phyloP scores from a whole-genome alignment of 441 rosid species.

The Lepidium campestre region DNA sequence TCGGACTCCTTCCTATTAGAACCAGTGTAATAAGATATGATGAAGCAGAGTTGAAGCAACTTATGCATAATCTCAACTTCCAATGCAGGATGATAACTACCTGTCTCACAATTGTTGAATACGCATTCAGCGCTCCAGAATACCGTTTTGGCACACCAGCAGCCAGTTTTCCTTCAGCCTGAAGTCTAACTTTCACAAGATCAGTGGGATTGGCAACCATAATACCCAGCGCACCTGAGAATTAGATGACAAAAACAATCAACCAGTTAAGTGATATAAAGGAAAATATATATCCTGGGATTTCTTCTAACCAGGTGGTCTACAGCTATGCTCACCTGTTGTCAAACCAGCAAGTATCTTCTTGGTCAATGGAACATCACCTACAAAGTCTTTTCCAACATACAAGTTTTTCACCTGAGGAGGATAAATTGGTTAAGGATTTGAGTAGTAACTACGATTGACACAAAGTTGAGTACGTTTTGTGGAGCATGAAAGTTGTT shows the following conservation, averaged over 20 bases:
- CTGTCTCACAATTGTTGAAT: constrained; percentile 85
- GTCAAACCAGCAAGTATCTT: constrained; percentile 96
- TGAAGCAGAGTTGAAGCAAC: constrained; percentile 1
- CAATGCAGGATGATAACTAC: constrained; percentile 34
- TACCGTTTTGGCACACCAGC: constrained; percentile 97
- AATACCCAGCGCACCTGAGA: constrained; percentile 86
- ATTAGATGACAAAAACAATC: constrained; percentile 6
- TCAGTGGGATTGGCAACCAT: constrained; percentile 93
- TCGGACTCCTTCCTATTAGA: constrained; percentile 73
- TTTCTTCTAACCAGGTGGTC: background rate
- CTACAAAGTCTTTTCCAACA: constrained; percentile 80
- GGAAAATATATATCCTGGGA: background rate
- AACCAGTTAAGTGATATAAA: background rate
- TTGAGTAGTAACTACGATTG: constrained; percentile 8
- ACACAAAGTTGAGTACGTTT: background rate
- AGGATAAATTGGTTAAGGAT: constrained; percentile 3
- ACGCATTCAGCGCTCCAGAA: constrained; percentile 87
- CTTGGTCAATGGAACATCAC: constrained; percentile 91
- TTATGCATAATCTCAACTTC: constrained; percentile 7
- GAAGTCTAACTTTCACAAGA: constrained; percentile 98
- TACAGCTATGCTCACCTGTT: constrained; percentile 54
- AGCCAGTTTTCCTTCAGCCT: constrained; percentile 93
- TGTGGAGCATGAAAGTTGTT: background rate
- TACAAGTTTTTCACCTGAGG: constrained; percentile 78
- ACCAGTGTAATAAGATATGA: constrained; percentile 16